These are phyloP conservation scores for Suhomyces anneliseae DNA, from an alignment of 1,139 yeast genomes.

Conservation along the genomic window DNA sequence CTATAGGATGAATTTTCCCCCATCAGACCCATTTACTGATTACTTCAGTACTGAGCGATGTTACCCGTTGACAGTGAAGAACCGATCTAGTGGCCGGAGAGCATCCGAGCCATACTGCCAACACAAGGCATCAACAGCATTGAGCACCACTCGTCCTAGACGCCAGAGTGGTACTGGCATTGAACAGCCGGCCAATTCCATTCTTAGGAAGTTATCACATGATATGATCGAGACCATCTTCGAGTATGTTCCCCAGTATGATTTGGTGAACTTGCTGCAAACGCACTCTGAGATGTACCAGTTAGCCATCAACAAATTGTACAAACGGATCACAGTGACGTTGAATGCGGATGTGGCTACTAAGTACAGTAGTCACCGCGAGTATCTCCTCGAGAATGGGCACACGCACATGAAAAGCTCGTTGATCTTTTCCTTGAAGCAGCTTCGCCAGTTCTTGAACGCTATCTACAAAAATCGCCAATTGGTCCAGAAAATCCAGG, in stretches of 20 bases:
- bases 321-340: conserved; percentile 33
- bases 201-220: conserved; percentile 14
- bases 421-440: conserved; percentile 23
- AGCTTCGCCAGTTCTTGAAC: conserved; percentile 22
- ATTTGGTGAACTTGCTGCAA: conserved; percentile 26
- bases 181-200: conserved; percentile 7
- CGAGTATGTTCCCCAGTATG: conserved; percentile 34
- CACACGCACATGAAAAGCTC: conserved; percentile 33
- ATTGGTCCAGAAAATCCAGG: conserved; percentile 27
- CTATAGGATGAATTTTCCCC: no score
- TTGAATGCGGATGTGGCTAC: conserved; percentile 32
- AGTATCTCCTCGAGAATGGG: conserved; percentile 33
- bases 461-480: conserved; percentile 20
- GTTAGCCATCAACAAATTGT: conserved; percentile 28
- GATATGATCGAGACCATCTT: conserved; percentile 15
- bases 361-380: conserved; percentile 17
- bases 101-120: no score
- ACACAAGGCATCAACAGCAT: background rate
- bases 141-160: background rate
- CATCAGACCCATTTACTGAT: no score
- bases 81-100: no score
- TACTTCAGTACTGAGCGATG: no score
- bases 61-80: no score
- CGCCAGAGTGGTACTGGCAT: no score
- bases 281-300: conserved; percentile 26